Percentiles rank a stretch among this genome's conserved stretches.
phyloP scores from a whole-genome alignment of 331 rosid species.

The Quercus tomentella region DNA sequence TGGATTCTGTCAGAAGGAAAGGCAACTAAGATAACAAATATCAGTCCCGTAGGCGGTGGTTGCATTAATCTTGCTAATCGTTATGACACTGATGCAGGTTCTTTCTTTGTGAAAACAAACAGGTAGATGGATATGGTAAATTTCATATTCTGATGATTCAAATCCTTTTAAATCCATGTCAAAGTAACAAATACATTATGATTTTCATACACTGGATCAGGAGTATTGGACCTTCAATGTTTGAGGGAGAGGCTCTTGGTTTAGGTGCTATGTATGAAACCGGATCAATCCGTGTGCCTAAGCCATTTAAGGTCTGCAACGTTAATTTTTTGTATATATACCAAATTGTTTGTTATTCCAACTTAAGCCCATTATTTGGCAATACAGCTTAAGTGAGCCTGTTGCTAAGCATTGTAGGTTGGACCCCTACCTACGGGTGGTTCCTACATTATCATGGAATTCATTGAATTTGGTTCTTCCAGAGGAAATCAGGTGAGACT shows the following conservation, averaged over 20 bases:
- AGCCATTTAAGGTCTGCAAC: constrained; percentile 71
- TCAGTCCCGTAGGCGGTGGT: constrained; percentile 86
- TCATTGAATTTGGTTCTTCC: constrained; percentile 67
- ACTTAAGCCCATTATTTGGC: background rate
- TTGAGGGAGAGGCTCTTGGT: constrained; percentile 95
- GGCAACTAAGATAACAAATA: constrained; percentile 67
- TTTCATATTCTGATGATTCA: background rate
- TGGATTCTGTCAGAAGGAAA: constrained; percentile 90
- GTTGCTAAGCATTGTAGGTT: constrained; percentile 49
- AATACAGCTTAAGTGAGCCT: constrained; percentile 20
- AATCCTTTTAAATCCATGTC: constrained; percentile 2
- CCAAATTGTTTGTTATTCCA: background rate
- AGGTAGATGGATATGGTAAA: constrained; percentile 37
- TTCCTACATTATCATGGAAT: constrained; percentile 92
- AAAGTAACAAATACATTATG: constrained; percentile 8
- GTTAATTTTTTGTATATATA: constrained; percentile 3
- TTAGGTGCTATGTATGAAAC: constrained; percentile 85
- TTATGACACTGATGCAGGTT: constrained; percentile 73
- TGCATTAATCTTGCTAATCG: constrained; percentile 83
- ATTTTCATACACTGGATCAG: constrained; percentile 47
- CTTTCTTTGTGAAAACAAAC: constrained; percentile 90
- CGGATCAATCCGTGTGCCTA: constrained; percentile 67
- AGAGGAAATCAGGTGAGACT: constrained; percentile 79
- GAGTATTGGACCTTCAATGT: constrained; percentile 90
- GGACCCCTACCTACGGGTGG: constrained; percentile 86